Base-by-base conservation (phyloP, 352 stramenopile genomes). In the Globisporangium parvum region DNA sequence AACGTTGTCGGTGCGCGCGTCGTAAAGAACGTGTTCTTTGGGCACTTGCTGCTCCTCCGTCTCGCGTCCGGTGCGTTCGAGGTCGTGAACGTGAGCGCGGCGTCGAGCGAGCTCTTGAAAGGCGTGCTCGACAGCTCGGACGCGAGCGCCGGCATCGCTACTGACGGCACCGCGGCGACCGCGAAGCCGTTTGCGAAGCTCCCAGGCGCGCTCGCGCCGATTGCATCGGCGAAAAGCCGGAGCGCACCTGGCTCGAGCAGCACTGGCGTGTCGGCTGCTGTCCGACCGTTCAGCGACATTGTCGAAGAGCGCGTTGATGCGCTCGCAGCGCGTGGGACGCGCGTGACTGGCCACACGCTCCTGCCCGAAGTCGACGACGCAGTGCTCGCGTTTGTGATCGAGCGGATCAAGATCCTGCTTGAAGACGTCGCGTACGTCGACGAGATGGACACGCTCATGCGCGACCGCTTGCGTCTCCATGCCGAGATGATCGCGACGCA, bases 381-480 rank as follows among this genome's bases (percentile, higher is more conserved):
- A 12, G 80, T 85, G 59, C 68, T 93, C 26, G 70, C 75, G 20
- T 93, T 93, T 49, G 74, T 85, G 52, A 60, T 91, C 31, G 78
- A 91, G 50, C 77, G 80, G 42, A 72, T 91, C 17, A 61, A 61
- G 26, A 61, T 61, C 31, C 39, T 61, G 55, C 49, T 53, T 47
- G 83, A 91, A 45, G 80, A 93, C 47, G 75, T 91, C 23, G 78
- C 77, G 56, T 93, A 88, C 42, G 56, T 88, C 24, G 75, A 91
- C 62, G 78, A 80, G 26, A 75, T 93, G 57, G 74, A 83, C 46
- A 74, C 86, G 44, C 39, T 87, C 48, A 75, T 87, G 55, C 75
- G 69, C 28, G 77, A 87, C 55, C 78, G 80, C 12, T 48, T 85
- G 40, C 57, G 71, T 37, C 53, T 90, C 42, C 73, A 87, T 47